Evolutionary conservation across 495 filamentous ascomycete genomes (phyloP), one percentile per base, ranked within the genome.

Genomic region (Penicillium arizonense): DNA sequence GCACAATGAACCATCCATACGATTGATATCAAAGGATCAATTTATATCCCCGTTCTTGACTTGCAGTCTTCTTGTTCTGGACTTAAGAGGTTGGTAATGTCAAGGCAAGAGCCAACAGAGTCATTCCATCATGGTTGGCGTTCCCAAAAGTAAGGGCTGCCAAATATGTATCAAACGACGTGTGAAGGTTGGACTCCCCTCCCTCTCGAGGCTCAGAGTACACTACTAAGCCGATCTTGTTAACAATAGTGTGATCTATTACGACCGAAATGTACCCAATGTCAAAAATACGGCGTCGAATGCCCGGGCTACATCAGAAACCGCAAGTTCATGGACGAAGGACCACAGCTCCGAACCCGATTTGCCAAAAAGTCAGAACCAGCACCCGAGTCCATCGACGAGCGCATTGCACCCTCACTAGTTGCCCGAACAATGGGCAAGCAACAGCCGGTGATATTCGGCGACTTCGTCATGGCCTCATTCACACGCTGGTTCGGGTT

Each of bases 121-220:
- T 12, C 39, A 42, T 23, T 34, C 8, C 50, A 45, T 45, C 34
- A 73, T 73, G 72, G 73, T 76, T 33, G 72, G 71, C 34, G 70
- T 72, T 21, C 71, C 73, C 9, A 63, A 72, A 33, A 74, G 71
- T 54, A 66, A 59, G 58, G 71, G 73, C 49, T 76, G 71, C 57
- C 62, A 59, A 38, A 66, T 57, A n/a, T 72, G 67, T 53, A 58
- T 70, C 21, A 44, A 64, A 13, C 59, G 67, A 16, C 62, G 64
- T n/a, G 62, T 72, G 32, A 64, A 58, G 52, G 61, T 64, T 47
- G 12, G 53, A 35, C 26, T 34, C 8, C 28, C 2, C 28, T 30
- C 8, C 28, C 28, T 30, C 28, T 10, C 28, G 7, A 9, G 37
- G 26, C 30, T 37, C 28, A 5, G 24, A 20, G 13, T n/a, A 1